Percentiles rank a stretch among this genome's conserved stretches.
Evolutionary conservation across 352 stramenopile genomes (phyloP).

Genomic region (Phytopythium chamaehyphon): DNA sequence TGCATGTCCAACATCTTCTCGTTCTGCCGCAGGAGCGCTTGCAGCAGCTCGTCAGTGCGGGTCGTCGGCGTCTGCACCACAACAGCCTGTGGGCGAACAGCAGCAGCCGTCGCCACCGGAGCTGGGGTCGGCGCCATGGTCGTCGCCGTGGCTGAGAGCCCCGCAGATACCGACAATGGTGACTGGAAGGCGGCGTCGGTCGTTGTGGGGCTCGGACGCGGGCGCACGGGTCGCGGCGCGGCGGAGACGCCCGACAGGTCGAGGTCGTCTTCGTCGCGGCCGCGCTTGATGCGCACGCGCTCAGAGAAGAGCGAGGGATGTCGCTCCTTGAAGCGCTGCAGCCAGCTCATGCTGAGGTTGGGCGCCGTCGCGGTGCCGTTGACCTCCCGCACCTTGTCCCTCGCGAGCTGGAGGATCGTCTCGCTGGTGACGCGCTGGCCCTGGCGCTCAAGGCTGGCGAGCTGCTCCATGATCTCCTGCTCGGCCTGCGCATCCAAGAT

Average conservation of each 20-base stretch:
- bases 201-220: neutral
- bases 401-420: constrained; percentile 5
- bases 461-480: constrained; percentile 6
- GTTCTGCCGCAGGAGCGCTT: constrained; percentile 2
- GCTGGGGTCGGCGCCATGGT: neutral
- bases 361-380: neutral
- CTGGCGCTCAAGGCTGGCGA: neutral
- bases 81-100: neutral
- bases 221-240: neutral
- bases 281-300: constrained; percentile 7
- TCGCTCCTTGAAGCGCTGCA: constrained; percentile 11
- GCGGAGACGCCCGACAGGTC: neutral
- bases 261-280: constrained; percentile 7
- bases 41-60: constrained; percentile 2
- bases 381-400: constrained; percentile 8
- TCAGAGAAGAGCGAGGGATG: constrained; percentile 8
- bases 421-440: constrained; percentile 8
- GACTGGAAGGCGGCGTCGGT: constrained; percentile 1
- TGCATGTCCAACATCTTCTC: constrained; percentile 8
- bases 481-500: constrained; percentile 4
- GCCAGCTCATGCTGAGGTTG: constrained; percentile 6
- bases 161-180: neutral
- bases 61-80: neutral
- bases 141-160: neutral
- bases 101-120: neutral